Conservation (phyloP, 2,329 filamentous ascomycete genomes). For the Colletotrichum acutatum region DNA sequence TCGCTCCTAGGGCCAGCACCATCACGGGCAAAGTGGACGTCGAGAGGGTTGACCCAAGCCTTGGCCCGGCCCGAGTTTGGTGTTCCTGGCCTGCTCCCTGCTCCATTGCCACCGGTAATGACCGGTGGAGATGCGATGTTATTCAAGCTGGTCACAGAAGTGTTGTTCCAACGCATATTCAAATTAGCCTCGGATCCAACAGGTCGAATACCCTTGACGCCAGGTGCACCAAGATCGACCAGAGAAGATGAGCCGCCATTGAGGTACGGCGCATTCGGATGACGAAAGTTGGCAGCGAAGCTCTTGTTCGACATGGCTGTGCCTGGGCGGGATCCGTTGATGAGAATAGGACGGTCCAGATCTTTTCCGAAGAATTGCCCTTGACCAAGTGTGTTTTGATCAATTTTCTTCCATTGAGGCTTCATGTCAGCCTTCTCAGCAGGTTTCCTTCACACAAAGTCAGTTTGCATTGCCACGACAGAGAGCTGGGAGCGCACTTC, state of each 20-base stretch:
- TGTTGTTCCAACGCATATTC: slow-evolving; percentile 48
- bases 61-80: slow-evolving; percentile 43
- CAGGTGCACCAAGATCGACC: slow-evolving; percentile 51
- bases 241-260: slow-evolving; percentile 55
- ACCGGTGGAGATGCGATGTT: slow-evolving; percentile 43
- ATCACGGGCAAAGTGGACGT: slow-evolving; percentile 54
- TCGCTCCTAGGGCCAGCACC: slow-evolving; percentile 35
- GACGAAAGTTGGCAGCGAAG: slow-evolving; percentile 36
- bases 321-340: slow-evolving; percentile 44
- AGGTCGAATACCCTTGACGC: slow-evolving; percentile 45
- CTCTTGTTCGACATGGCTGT: slow-evolving; percentile 50
- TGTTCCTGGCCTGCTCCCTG: slow-evolving; percentile 47
- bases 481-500: slow-evolving; percentile 48
- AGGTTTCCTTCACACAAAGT: slow-evolving; percentile 26
- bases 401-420: slow-evolving; percentile 44
- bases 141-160: slow-evolving; percentile 48
- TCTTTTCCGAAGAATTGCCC: slow-evolving; percentile 50
- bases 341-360: slow-evolving; percentile 46
- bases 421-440: slow-evolving; percentile 39
- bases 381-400: slow-evolving; percentile 47
- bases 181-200: slow-evolving; percentile 53
- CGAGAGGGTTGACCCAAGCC: slow-evolving; percentile 60
- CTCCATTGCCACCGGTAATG: slow-evolving; percentile 39
- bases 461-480: neutral
- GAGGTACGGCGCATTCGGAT: slow-evolving; percentile 46